These are phyloP conservation scores for Dictyostelium firmibasis DNA, from an alignment of 78 protist species.

Conservation along the genomic window DNA sequence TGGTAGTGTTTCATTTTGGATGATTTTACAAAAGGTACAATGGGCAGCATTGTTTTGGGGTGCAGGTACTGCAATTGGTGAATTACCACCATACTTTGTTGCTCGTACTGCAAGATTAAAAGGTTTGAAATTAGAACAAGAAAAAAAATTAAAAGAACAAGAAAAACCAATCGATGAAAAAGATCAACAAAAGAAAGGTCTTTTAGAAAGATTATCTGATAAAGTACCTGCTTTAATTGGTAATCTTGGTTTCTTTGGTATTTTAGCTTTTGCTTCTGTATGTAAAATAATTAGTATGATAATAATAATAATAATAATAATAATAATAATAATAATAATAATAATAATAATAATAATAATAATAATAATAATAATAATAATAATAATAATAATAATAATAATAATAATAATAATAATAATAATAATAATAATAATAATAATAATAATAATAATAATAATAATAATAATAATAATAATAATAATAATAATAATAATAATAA, in stretches of 20 bases:
- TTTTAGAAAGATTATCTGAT: constrained; percentile 22
- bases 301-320: background rate
- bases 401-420: background rate
- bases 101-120: constrained; percentile 79
- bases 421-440: background rate
- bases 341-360: no score
- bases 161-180: background rate
- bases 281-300: background rate
- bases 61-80: constrained; percentile 93
- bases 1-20: constrained; percentile 29
- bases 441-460: background rate
- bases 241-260: constrained; percentile 87
- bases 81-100: constrained; percentile 92
- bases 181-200: constrained; percentile 15
- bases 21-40: constrained; percentile 53
- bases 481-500: no score
- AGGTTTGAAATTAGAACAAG: constrained; percentile 53
- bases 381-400: no score
- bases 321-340: background rate
- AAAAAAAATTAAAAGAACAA: background rate
- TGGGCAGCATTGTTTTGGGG: constrained; percentile 89
- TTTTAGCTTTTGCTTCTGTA: constrained; percentile 88
- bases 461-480: no score
- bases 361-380: no score
- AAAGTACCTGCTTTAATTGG: constrained; percentile 59